phyloP scores from a whole-genome alignment of 805 yeast species.

The Spathaspora gorwiae region DNA sequence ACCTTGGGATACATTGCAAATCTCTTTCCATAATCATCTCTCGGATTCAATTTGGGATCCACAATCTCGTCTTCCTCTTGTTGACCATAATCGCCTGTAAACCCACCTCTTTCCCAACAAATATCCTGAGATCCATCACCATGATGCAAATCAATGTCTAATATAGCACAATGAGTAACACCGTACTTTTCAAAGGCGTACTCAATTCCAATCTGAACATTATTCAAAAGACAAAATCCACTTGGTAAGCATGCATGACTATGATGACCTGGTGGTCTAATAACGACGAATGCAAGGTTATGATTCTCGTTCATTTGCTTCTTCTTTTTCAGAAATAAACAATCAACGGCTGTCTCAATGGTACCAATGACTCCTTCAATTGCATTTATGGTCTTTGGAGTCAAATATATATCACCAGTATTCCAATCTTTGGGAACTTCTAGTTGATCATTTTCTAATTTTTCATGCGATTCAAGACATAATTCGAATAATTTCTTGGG shows the following conservation, averaged over 20 bases:
- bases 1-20: slow-evolving; percentile 52
- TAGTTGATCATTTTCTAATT: slow-evolving; percentile 47
- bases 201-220: slow-evolving; percentile 76
- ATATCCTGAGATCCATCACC: slow-evolving; percentile 89
- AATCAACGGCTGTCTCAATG: slow-evolving; percentile 65
- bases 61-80: slow-evolving; percentile 42
- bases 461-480: slow-evolving; percentile 54
- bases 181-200: slow-evolving; percentile 61
- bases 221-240: slow-evolving; percentile 78
- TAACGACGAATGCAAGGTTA: slow-evolving; percentile 55
- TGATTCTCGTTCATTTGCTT: slow-evolving; percentile 17
- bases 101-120: slow-evolving; percentile 74
- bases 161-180: slow-evolving; percentile 74
- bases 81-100: slow-evolving; percentile 43
- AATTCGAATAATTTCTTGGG: slow-evolving; percentile 53
- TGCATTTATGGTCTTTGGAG: slow-evolving; percentile 63
- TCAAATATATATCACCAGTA: slow-evolving; percentile 74
- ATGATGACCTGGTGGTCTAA: slow-evolving; percentile 86
- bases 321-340: slow-evolving; percentile 14
- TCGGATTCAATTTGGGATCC: slow-evolving; percentile 25
- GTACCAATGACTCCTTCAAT: slow-evolving; percentile 76
- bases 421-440: slow-evolving; percentile 85
- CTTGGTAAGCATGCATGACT: slow-evolving; percentile 80
- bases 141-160: slow-evolving; percentile 82
- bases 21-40: slow-evolving; percentile 47